These are phyloP conservation scores for Pleurotus platypus DNA, from an alignment of 768 basidiomycete genomes.

Conservation along the genomic window DNA sequence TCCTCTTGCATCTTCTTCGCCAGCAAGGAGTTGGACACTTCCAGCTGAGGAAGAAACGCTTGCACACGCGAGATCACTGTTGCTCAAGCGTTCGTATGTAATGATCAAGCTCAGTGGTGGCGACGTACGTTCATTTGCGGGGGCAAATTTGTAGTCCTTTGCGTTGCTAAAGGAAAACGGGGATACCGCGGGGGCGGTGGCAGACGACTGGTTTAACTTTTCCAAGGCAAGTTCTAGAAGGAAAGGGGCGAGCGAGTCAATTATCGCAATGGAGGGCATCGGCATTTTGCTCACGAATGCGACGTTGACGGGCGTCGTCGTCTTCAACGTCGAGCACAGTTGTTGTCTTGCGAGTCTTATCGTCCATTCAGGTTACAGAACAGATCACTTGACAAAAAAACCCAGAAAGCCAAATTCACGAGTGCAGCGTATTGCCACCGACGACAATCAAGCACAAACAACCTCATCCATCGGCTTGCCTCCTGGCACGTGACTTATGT, in stretches of 20 bases:
- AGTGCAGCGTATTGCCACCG: background rate
- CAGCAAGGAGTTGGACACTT: conserved; percentile 60
- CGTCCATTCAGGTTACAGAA: conserved; percentile 6
- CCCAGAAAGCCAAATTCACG: conserved; percentile 1
- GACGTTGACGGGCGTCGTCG: conserved; percentile 36
- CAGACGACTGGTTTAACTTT: conserved; percentile 1
- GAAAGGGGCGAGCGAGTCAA: background rate
- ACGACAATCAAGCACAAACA: background rate
- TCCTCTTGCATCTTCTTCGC: conserved; percentile 39
- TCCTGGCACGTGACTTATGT: background rate
- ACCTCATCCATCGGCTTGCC: background rate
- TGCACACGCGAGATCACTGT: conserved; percentile 66
- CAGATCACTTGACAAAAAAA: background rate
- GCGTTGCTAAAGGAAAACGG: background rate
- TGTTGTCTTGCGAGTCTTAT: conserved; percentile 12
- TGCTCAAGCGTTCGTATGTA: background rate
- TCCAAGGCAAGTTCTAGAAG: conserved; percentile 3
- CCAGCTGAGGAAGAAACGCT: conserved; percentile 64
- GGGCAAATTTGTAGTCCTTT: background rate
- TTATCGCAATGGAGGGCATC: background rate
- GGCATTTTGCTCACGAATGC: conserved; percentile 32
- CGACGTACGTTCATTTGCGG: background rate
- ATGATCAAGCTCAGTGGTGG: background rate
- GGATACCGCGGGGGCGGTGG: background rate
- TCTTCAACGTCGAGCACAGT: conserved; percentile 42